Evolutionary conservation across 306 rosid species (phyloP), one percentile per base, ranked within the genome.

Genomic region (Inga oerstediana): DNA sequence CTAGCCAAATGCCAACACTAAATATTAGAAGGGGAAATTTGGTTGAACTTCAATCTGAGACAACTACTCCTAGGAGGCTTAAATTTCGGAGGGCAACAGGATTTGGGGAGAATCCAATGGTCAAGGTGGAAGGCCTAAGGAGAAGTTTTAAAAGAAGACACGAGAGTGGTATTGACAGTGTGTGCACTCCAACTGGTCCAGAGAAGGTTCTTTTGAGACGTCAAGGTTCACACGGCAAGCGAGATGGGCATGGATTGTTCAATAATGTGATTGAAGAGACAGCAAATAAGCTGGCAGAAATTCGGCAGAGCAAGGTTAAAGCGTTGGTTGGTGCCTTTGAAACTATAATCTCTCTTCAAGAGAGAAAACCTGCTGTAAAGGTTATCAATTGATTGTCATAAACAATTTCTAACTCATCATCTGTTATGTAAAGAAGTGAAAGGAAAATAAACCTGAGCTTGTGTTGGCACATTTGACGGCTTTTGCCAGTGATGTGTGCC

Each of bases 321-420:
- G 99, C 99, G 74, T 87, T 96, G 89, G 99, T 96, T 80, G 96
- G 99, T 80, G 99, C 99, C 75, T 96, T 96, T 74, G 99, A 96
- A 91, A 91, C 99, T 61, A 97, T 93, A 74, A 96, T 96, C 86
- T 96, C 97, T 74, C 99, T 96, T 64, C 99, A 96, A 41, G 98
- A 96, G 84, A 83, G 82, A 67, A 92, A 92, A 44, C 91, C 92
- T 74, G 68, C 91, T 79, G 78, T 90, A 75, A 86, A 84, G 81
- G 72, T 75, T 52, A 80, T 44, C 75, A 59, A 73, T 81, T 90
- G 92, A 91, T 70, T 37, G 71, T 74, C 79, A 81, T 79, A 52
- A 8, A 27, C 15, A 27, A 64, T 27, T 73, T 85, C 35, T 43
- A 22, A 59, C 12, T 30, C 79, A 43, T 77, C 52, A 0, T 68